Conservation (phyloP, 306 rosid species). For the Prosopis cineraria region DNA sequence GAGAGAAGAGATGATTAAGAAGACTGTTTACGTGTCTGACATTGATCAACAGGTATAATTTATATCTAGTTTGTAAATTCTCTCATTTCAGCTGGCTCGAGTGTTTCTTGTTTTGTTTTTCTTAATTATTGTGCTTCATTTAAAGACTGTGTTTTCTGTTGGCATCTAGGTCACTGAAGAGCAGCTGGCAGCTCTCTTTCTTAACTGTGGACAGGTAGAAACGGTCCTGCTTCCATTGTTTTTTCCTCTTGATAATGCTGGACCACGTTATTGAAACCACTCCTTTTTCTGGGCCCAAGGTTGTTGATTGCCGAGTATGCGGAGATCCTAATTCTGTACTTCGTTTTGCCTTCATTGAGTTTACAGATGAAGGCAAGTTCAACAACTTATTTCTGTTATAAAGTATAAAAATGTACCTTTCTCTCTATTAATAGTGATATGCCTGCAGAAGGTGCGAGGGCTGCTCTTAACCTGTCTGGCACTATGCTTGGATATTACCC, state of each 20-base stretch:
- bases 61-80: slow-evolving; percentile 17
- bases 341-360: slow-evolving; percentile 93
- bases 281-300: slow-evolving; percentile 52
- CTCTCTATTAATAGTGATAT: slow-evolving; percentile 36
- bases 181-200: slow-evolving; percentile 95
- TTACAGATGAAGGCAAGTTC: slow-evolving; percentile 86
- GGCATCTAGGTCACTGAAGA: slow-evolving; percentile 88
- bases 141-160: slow-evolving; percentile 23
- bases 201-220: slow-evolving; percentile 86
- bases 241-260: slow-evolving; percentile 23
- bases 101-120: slow-evolving; percentile 4
- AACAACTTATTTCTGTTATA: not conserved
- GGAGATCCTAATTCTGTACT: slow-evolving; percentile 98
- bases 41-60: slow-evolving; percentile 86
- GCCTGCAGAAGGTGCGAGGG: slow-evolving; percentile 85
- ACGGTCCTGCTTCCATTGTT: not conserved
- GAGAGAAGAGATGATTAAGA: slow-evolving; percentile 85
- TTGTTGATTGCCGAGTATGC: slow-evolving; percentile 96
- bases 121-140: not conserved
- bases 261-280: slow-evolving; percentile 32
- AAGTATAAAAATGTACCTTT: not conserved
- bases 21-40: slow-evolving; percentile 98
- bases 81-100: slow-evolving; percentile 11
- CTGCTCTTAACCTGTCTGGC: slow-evolving; percentile 89
- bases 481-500: slow-evolving; percentile 97